Evolutionary conservation across 176 grass and related monocot species (phyloP).

Genomic region (Lolium perenne): DNA sequence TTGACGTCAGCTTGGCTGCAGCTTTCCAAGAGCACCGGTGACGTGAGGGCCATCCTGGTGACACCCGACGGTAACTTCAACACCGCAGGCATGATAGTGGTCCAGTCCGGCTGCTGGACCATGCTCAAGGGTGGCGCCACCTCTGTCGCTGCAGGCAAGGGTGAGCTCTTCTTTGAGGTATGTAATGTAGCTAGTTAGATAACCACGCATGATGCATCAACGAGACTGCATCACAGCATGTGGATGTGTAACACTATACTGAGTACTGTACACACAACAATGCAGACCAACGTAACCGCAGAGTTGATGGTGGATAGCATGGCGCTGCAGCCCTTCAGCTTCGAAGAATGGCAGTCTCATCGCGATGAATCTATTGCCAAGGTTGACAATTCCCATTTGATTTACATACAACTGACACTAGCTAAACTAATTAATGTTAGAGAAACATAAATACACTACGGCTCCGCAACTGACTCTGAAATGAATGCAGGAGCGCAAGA

Average conservation of each 20-base stretch:
- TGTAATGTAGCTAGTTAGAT: background rate
- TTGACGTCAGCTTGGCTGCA: slow-evolving; percentile 62
- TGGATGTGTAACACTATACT: background rate
- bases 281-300: slow-evolving; percentile 53
- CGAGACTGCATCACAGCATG: background rate
- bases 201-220: background rate
- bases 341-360: slow-evolving; percentile 67
- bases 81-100: slow-evolving; percentile 43
- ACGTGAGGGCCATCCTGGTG: slow-evolving; percentile 60
- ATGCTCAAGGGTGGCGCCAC: slow-evolving; percentile 91
- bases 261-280: background rate
- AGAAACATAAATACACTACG: background rate
- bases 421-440: background rate
- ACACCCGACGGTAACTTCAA: slow-evolving; percentile 48
- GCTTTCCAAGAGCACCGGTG: slow-evolving; percentile 51
- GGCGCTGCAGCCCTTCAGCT: slow-evolving; percentile 71
- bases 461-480: background rate
- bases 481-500: slow-evolving; percentile 42
- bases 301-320: slow-evolving; percentile 70
- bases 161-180: slow-evolving; percentile 75
- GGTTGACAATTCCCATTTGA: slow-evolving; percentile 19
- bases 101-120: slow-evolving; percentile 51
- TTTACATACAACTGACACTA: background rate
- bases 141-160: slow-evolving; percentile 48
- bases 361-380: slow-evolving; percentile 42